A percentile compares a stretch with the other conserved stretches of the same genome.
phyloP scores from a whole-genome alignment of 1,284 basidiomycete genomes.

The Chalciporus sp. region DNA sequence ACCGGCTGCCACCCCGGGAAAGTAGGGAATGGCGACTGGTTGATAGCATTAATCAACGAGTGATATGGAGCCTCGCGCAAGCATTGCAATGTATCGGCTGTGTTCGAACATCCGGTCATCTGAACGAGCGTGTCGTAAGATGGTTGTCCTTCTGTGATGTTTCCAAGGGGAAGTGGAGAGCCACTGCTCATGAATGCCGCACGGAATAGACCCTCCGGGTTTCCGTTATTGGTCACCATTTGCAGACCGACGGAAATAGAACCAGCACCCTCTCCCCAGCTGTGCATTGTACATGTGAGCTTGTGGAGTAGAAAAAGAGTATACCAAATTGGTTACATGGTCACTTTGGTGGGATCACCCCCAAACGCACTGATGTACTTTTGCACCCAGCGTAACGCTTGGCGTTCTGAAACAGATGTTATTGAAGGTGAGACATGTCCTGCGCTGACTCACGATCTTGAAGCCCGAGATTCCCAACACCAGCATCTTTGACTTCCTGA shows the following conservation, averaged over 20 bases:
- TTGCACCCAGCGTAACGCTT: conserved; percentile 51
- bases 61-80: conserved; percentile 32
- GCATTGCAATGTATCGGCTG: conserved; percentile 34
- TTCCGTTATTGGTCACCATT: conserved; percentile 28
- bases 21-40: conserved; percentile 38
- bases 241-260: conserved; percentile 35
- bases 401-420: conserved; percentile 31
- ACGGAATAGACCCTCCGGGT: conserved; percentile 33
- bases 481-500: conserved; percentile 51
- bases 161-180: conserved; percentile 19
- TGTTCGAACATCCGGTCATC: conserved; percentile 21
- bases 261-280: conserved; percentile 37
- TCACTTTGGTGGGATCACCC: conserved; percentile 45
- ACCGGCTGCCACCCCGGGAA: conserved; percentile 49
- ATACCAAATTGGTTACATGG: conserved; percentile 31
- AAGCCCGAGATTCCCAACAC: conserved; percentile 56
- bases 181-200: conserved; percentile 39
- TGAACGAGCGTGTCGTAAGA: conserved; percentile 28
- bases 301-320: too few relatives aligned
- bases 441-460: conserved; percentile 46
- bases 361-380: conserved; percentile 50
- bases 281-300: conserved; percentile 11
- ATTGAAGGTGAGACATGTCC: too few relatives aligned
- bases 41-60: conserved; percentile 19
- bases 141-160: conserved; percentile 27